phyloP scores from a whole-genome alignment of 495 filamentous ascomycete genomes.

The Xylaria nigripes region DNA sequence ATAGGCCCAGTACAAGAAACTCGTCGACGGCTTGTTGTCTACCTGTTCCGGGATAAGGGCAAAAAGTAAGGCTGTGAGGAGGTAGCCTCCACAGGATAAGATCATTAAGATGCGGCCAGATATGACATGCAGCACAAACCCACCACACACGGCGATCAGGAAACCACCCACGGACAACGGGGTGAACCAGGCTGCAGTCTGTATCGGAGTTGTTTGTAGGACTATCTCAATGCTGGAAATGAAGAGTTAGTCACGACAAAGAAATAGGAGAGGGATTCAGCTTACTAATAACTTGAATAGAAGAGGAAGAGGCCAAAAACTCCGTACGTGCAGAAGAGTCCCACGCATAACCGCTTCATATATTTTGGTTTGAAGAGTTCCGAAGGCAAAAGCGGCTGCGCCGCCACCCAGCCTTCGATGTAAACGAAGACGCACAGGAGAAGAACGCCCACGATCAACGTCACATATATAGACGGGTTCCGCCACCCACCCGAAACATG shows the following conservation, averaged over 20 bases:
- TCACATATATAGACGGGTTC: conserved; percentile 62
- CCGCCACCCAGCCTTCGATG: conserved; percentile 67
- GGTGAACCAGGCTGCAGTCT: conserved; percentile 68
- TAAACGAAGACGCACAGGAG: conserved; percentile 54
- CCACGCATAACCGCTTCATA: conserved; percentile 58
- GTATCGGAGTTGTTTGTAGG: conserved; percentile 57
- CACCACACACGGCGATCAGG: conserved; percentile 61
- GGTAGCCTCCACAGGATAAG: conserved; percentile 56
- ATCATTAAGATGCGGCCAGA: conserved; percentile 63
- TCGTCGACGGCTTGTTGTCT: conserved; percentile 41
- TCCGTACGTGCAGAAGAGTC: conserved; percentile 69
- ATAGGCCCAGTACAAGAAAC: conserved; percentile 44
- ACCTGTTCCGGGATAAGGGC: conserved; percentile 51
- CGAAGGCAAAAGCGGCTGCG: conserved; percentile 63
- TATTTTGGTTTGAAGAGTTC: conserved; percentile 67
- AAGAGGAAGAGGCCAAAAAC: conserved; percentile 69
- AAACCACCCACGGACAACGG: conserved; percentile 72
- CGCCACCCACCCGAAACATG: conserved; percentile 62
- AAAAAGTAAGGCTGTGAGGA: conserved; percentile 60
- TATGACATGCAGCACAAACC: conserved; percentile 68
- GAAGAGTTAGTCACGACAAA: conserved; percentile 6
- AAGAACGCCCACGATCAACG: conserved; percentile 51
- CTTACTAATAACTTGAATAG: conserved; percentile 73
- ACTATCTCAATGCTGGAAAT: conserved; percentile 51
- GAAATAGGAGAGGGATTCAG: background rate